Base-by-base conservation (phyloP, 192 early-diverging fungal species). In the Gamsiella multidivaricata region DNA sequence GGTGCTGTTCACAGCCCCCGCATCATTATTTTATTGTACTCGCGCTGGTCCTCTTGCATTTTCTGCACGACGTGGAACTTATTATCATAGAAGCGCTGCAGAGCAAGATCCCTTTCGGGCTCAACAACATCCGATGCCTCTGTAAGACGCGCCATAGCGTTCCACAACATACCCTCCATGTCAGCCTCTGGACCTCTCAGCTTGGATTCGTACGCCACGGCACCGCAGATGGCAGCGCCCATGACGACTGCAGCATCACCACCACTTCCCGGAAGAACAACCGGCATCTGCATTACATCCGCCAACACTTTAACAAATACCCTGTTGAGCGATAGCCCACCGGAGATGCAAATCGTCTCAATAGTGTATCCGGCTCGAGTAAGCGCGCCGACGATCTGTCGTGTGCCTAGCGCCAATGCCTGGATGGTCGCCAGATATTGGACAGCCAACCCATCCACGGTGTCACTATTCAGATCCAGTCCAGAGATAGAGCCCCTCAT, bases 171-270 rank as follows among this genome's bases (percentile, higher is more conserved):
- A 3, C 41, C 69, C 9, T 59, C 46, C 67, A 63, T 78, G 3
- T 56, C 54, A 0, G 43, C 26, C 25, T 43, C 66, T 22, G 61
- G 46, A 54, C 65, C 43, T 50, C 29, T 47, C 52, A 57, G 15
- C 23, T 54, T 47, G 15, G 63, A 66, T 15, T 65, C 42, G 12
- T 54, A 68, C 39, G 91, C 91, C 18, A 83, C 79, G 3, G 86
- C 88, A 8, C 91, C 92, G 39, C 89, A 80, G 10, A 91, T 79
- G 3, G 91, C 91, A 3, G 92, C 87, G 12, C 91, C 91, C 43
- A 93, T 70, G 8, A 94, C 85, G 1, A 91, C 89, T 5, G 89
- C 88, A 23, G 79, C 86, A 43, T 90, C 85, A 23, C 81, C 80
- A 31, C 83, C 81, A 33, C 62, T 69, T 51, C 79, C 65, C 3